Base-by-base conservation (phyloP, 164 flowering plant genomes). In the Chimonanthus salicifolius region DNA sequence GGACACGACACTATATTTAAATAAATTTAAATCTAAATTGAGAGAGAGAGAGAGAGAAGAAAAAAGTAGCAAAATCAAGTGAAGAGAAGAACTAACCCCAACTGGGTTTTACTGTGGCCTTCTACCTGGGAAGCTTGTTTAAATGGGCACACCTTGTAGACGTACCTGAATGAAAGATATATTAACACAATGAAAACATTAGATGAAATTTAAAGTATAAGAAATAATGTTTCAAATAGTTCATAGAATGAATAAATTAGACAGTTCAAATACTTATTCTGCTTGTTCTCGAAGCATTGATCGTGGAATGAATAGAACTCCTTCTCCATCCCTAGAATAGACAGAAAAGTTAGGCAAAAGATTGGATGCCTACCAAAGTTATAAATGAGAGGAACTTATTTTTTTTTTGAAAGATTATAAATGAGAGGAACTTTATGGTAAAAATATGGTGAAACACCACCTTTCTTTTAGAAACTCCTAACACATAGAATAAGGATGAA, bases 91-190 rank as follows among this genome's bases (percentile, higher is more conserved):
- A 77, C 89, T 21, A 85, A 91, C 98, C 99, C 99, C 80, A 94
- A 77, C 58, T 83, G 87, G 71, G 99, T 94, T 33, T 84, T 80
- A 62, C 91, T 76, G 73, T 94, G 87, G 71, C 95, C 95, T 85
- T 96, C 99, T 68, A 74, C 85, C 79, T 96, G 99, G 75, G 97
- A 83, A 80, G 99, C 97, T 84, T 94, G 83, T 80, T 94, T 92
- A 77, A 78, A 96, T 58, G 99, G 97, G 74, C 99, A 95, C 18
- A 96, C 85, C 78, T 94, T 96, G 87, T 96, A 96, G 64, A 87
- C 87, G 82, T 95, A 95, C 89, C 99, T 95, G 85, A 71, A 69
- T 78, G 50, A 60, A 68, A 69, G 54, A 66, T 3, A 58, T 4
- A 71, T 44, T 21, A 8, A 11, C 15, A 11, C n/a, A 68, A 48